phyloP scores from a whole-genome alignment of 768 basidiomycete species.

The Tricholoma furcatifolium region DNA sequence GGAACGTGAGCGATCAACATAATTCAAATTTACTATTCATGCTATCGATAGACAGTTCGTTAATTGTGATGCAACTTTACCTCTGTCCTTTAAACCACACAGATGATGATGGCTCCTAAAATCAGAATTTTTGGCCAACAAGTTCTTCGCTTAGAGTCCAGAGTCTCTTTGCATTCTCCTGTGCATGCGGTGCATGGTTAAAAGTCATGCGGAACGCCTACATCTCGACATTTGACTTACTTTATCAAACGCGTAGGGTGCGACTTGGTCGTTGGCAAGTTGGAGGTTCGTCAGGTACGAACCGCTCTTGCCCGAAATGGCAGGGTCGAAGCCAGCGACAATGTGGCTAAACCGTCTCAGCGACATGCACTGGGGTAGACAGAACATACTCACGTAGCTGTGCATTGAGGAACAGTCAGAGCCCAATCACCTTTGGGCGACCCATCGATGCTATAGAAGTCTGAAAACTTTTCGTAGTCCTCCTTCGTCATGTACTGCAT shows the following conservation, averaged over 20 bases:
- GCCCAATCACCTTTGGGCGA: conserved; percentile 5
- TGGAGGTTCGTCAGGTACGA: conserved; percentile 5
- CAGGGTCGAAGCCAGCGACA: conserved; percentile 8
- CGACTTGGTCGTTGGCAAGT: conserved; percentile 7
- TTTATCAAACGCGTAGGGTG: conserved; percentile 8
- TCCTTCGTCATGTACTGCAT: conserved; percentile 10
- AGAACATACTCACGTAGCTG: conserved; percentile 4
- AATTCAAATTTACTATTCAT: no score
- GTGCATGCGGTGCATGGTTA: background rate
- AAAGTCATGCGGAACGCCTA: background rate
- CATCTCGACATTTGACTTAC: background rate
- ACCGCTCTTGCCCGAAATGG: conserved; percentile 9
- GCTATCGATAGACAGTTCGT: no score
- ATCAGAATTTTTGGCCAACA: conserved; percentile 10
- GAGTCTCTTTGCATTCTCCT: conserved; percentile 12
- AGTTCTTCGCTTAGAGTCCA: conserved; percentile 17
- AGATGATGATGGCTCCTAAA: no score
- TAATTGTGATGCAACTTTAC: no score
- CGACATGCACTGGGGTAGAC: background rate
- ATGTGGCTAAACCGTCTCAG: conserved; percentile 1
- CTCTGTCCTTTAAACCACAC: no score
- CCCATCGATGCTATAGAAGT: conserved; percentile 8
- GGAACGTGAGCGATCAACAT: no score
- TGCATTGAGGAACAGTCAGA: conserved; percentile 3
- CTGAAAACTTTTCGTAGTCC: conserved; percentile 8